Evolutionary conservation across 2,329 filamentous ascomycete species (phyloP).

Genomic region (Fusarium mexicanum): DNA sequence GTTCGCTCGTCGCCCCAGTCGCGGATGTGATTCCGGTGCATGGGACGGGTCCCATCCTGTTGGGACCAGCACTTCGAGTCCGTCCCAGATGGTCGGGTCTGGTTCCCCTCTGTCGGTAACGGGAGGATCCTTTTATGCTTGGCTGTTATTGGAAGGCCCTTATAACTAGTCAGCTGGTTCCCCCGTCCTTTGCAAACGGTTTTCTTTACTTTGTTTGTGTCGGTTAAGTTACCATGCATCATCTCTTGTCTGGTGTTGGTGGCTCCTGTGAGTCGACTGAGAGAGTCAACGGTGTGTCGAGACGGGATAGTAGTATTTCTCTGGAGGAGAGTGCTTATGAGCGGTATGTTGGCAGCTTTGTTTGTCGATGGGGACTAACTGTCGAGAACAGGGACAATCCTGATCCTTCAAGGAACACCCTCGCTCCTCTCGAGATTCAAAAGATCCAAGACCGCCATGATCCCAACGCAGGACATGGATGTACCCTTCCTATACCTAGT

Average conservation of each 20-base stretch:
- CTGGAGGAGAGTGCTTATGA: conserved; percentile 25
- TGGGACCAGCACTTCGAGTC: background rate
- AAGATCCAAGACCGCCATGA: background rate
- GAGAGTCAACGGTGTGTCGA: background rate
- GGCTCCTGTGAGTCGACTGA: conserved; percentile 24
- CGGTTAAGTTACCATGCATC: conserved; percentile 15
- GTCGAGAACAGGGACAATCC: background rate
- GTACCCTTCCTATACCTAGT: conserved; percentile 19
- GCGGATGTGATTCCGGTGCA: conserved; percentile 27
- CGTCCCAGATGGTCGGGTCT: conserved; percentile 18
- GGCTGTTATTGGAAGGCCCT: conserved; percentile 2
- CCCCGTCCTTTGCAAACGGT: background rate
- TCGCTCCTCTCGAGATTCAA: background rate
- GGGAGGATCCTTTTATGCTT: background rate
- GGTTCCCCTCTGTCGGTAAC: conserved; percentile 32
- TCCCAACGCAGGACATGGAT: background rate
- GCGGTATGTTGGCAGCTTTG: background rate
- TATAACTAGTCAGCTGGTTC: conserved; percentile 19
- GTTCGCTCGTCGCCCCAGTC: background rate
- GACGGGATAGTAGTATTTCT: conserved; percentile 35
- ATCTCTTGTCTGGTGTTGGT: conserved; percentile 30
- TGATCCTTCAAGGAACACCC: background rate
- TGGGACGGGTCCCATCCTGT: conserved; percentile 1
- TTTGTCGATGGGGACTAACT: background rate
- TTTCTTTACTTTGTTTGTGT: background rate